A percentile compares a stretch with the other conserved stretches of the same genome.
Evolutionary conservation across 768 basidiomycete species (phyloP).

Genomic region (Amanita jacksonii): DNA sequence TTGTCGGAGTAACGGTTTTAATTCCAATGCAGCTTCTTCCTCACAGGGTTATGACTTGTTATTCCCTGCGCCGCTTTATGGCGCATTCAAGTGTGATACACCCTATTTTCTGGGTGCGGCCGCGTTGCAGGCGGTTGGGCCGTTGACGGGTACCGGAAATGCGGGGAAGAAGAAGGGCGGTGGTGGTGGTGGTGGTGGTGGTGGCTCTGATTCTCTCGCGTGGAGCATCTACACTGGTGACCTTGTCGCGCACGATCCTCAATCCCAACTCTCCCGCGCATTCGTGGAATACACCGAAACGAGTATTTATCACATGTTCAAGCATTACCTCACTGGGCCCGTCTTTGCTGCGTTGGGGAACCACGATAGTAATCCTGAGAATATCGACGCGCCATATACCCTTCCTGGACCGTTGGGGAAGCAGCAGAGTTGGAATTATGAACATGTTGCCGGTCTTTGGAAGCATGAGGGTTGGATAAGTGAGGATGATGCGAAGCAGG

Average conservation of each 20-base stretch:
- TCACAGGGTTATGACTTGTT: conserved; percentile 39
- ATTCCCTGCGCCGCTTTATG: conserved; percentile 58
- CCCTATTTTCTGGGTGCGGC: conserved; percentile 53
- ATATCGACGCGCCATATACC: conserved; percentile 51
- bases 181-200: too few species aligned
- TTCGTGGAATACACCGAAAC: conserved; percentile 10
- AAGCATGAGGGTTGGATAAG: conserved; percentile 62
- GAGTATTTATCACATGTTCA: conserved; percentile 50
- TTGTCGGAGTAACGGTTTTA: conserved; percentile 49
- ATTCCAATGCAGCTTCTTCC: conserved; percentile 38
- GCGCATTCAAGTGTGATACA: conserved; percentile 50
- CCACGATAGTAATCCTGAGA: conserved; percentile 68
- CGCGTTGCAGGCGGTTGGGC: conserved; percentile 58
- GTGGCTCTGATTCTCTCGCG: too few species aligned
- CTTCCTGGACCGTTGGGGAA: conserved; percentile 43
- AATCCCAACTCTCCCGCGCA: conserved; percentile 53
- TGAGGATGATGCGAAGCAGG: conserved; percentile 41
- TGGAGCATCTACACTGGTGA: conserved; percentile 69
- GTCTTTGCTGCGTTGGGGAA: conserved; percentile 71
- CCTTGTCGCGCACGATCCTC: conserved; percentile 61
- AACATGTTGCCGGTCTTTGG: conserved; percentile 67
- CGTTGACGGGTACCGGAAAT: conserved; percentile 41
- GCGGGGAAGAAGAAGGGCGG: conserved; percentile 26
- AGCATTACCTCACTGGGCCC: conserved; percentile 48
- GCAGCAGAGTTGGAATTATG: conserved; percentile 73